Evolutionary conservation across 83 land plant species (phyloP), one percentile per base, ranked within the genome.

Genomic region (Diphasiastrum complanatum): DNA sequence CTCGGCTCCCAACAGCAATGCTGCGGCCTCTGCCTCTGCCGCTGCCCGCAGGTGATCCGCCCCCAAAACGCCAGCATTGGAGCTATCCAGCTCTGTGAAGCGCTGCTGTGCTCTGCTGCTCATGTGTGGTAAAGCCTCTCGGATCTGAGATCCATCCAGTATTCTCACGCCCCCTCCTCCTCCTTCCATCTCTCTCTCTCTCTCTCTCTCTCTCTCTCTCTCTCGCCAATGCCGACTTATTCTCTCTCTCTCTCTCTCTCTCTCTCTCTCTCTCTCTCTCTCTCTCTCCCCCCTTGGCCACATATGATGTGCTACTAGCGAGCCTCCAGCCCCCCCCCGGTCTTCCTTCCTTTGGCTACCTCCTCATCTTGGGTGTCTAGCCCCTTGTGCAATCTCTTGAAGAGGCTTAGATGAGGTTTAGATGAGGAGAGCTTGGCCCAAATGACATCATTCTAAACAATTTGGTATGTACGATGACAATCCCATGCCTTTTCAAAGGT

Each of bases 141-240:
- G 61, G 33, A 73, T 73, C 33, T 48, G 63, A 28, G 71, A 66
- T 4, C 76, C 76, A 23, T 73, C 76, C 36, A 73, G 65, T 3
- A 73, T 37, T 1, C 46, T 64, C n/a, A 67, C 16, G 11, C 46
- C 69, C 27, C 69, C 76, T 49, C 45, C 70, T 40, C n/a, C 69
- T 26, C 37, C 16, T 50, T 12, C 23, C 57, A 23, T 2, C 6
- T 53, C 6, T 24, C 16, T 30, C 29, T 4, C 3, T 4, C 4
- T 29, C 23, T 30, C 57, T 20, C 11, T 12, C 11, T 47, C 49
- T 47, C 49, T 19, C 49, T 47, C 24, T 47, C n/a, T n/a, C n/a
- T n/a, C n/a, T n/a, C n/a, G n/a, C n/a, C 16, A 8, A 40, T 40
- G 49, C 6, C 49, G 24, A 12, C 6, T 19, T 47, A 12, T 47